Base-by-base conservation (phyloP, 2,329 filamentous ascomycete species). In the Myriosclerotinia scirpicola region DNA sequence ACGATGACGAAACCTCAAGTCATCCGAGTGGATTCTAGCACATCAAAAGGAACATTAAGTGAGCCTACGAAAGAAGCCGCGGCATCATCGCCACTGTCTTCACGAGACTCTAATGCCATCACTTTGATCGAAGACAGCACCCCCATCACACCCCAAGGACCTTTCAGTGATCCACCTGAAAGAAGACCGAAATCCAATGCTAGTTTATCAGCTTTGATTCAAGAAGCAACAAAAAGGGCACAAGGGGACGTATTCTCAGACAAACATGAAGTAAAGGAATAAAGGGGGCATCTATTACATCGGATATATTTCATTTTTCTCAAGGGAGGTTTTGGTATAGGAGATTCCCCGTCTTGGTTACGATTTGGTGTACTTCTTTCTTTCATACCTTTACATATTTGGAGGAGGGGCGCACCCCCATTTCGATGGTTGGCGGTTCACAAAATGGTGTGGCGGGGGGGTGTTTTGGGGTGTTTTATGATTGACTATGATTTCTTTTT, bases 1-100 rank as follows among this genome's bases (percentile, higher is more conserved):
- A 88, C 85, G 2, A 82, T 84, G 30, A 82, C 83, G 36, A 82
- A 82, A 60, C 85, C 86, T 30, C 85, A 87, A 73, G 81, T 89
- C 46, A 82, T 89, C 58, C 84, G 85, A 67, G 84, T 89, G 26
- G 82, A 82, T 15, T 62, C 64, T 15, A 40, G 8, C 20, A 20
- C 14, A 17, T 4, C 58, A 22, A 60, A 50, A 26, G 34, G 30
- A 22, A 60, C 22, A 22, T 20, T 7, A 38, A 1, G 7, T 17
- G 44, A 50, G 44, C 44, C 44, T 22, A 22, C 30, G 15, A 50
- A 50, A 60, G 5, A 9, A 15, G 22, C 2, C 2, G 58, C 12
- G n/a, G 56, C 30, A 12, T 9, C 42, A 12, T 60, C 67, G 20
- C 69, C 56, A 56, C 54, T 67, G 44, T 59, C 71, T 4, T 71